A percentile compares a stretch with the other conserved stretches of the same genome.
Conservation (phyloP, 371 early-diverging fungal species). For the Apophysomyces elegans region DNA sequence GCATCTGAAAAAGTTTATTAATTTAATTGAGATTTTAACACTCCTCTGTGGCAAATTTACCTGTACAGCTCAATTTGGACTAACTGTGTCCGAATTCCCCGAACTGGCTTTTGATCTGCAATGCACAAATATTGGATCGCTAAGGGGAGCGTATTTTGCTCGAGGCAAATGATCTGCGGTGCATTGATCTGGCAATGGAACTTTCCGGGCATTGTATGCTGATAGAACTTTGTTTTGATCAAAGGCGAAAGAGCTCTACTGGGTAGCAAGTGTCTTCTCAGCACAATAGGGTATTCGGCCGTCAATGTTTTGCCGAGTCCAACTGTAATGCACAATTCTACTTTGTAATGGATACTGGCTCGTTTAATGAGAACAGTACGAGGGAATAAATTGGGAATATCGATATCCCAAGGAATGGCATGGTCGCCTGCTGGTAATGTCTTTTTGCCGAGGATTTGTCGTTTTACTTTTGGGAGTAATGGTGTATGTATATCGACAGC, state of each 20-base stretch:
- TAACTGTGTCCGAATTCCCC: slow-evolving; percentile 31
- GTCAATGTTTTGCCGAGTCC: slow-evolving; percentile 31
- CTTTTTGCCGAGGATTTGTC: slow-evolving; percentile 22
- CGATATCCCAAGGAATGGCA: slow-evolving; percentile 27
- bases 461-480: slow-evolving; percentile 30
- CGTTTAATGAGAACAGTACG: slow-evolving; percentile 24
- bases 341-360: slow-evolving; percentile 25
- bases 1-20: slow-evolving; percentile 14
- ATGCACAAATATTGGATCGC: slow-evolving; percentile 32
- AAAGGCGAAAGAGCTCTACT: slow-evolving; percentile 27
- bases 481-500: slow-evolving; percentile 12
- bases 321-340: slow-evolving; percentile 24
- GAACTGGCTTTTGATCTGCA: slow-evolving; percentile 35
- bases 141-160: slow-evolving; percentile 24
- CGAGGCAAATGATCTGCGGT: slow-evolving; percentile 32
- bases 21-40: slow-evolving; percentile 10
- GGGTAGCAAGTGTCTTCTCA: slow-evolving; percentile 29
- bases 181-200: slow-evolving; percentile 37
- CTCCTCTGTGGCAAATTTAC: slow-evolving; percentile 19
- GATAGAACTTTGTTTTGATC: slow-evolving; percentile 26
- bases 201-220: slow-evolving; percentile 32
- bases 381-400: slow-evolving; percentile 32
- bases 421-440: slow-evolving; percentile 28
- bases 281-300: slow-evolving; percentile 26
- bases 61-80: slow-evolving; percentile 33